Percentiles rank a stretch among this genome's conserved stretches.
These are phyloP conservation scores for Magnaporthiopsis incrustans DNA, from an alignment of 2,329 filamentous ascomycete species.

Conservation along the genomic window DNA sequence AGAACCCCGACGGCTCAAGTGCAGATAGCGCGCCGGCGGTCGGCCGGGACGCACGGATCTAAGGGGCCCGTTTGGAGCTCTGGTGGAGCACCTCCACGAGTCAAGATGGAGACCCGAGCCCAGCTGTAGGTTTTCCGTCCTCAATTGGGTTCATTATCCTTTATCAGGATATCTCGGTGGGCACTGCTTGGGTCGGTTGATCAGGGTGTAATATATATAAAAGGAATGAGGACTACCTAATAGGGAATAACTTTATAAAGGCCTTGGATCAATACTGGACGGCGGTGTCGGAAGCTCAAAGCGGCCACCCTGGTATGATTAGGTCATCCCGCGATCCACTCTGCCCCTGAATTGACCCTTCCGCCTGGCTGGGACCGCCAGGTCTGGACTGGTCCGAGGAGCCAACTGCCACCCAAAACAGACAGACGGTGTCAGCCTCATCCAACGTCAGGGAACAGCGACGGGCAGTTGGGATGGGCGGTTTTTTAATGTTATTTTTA, in stretches of 20 bases:
- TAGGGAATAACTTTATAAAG: too few relatives aligned
- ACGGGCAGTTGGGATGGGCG: not conserved
- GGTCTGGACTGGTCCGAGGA: not conserved
- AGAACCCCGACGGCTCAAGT: not conserved
- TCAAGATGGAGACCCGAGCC: not conserved
- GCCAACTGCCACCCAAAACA: not conserved
- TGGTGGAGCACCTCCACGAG: not conserved
- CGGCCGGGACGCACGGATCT: not conserved
- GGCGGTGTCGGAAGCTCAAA: not conserved
- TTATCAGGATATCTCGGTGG: too few relatives aligned
- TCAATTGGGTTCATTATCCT: too few relatives aligned
- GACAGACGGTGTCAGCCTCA: not conserved
- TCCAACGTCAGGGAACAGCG: not conserved
- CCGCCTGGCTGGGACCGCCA: not conserved
- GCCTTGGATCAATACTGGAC: too few relatives aligned
- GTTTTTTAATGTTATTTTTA: not conserved
- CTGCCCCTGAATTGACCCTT: not conserved
- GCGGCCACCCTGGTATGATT: not conserved
- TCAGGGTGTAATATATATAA: too few relatives aligned
- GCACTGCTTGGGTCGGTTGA: too few relatives aligned
- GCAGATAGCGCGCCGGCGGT: not conserved
- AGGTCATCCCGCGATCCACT: not conserved
- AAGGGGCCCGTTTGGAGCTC: not conserved
- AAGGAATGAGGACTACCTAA: too few relatives aligned
- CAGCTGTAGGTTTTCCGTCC: not conserved